Base-by-base conservation (phyloP, 306 rosid species). In the Vicia sativa region DNA sequence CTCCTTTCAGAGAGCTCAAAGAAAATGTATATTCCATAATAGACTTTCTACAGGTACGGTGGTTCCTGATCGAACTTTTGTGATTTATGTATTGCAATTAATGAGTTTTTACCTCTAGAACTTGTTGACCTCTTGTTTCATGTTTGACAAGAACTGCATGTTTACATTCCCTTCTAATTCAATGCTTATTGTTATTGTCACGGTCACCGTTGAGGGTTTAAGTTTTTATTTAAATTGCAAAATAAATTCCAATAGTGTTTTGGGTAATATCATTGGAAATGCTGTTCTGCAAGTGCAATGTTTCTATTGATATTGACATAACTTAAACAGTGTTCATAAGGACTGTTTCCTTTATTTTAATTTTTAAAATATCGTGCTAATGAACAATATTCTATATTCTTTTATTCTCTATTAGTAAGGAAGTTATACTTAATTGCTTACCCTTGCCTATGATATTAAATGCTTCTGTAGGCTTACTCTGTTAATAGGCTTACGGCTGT, bases 401-500 rank as follows among this genome's bases (percentile, higher is more conserved):
- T 16, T 62, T 43, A 39, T 67, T 56, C 52, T 49, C 23, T 54
- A 15, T 64, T 4, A 34, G 59, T 73, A 12, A 35, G 37, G 26
- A 42, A 64, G 58, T 59, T 70, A 46, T 70, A 13, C 29, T 58
- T n/a, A 37, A 37, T 58, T 76, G 28, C 68, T 78, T 53, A 74
- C 43, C 55, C 52, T 74, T 29, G 13, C 56, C 35, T 31, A 18
- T 43, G 29, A 65, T 57, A 26, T 23, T 72, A 64, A 64, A 65
- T 52, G 69, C 58, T 79, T 67, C 52, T 80, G 78, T 60, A 89
- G 98, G 95, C 85, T 23, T 92, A 92, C 83, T 84, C 57, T 57
- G 73, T 87, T 59, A 76, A 34, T 73, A 89, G 95, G 78, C 83
- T 92, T 58, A 84, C 86, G 37, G 84, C 87, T 42, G 92, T 89